Conservation (phyloP, 2,329 filamentous ascomycete genomes). For the Cladophialophora carrionii region DNA sequence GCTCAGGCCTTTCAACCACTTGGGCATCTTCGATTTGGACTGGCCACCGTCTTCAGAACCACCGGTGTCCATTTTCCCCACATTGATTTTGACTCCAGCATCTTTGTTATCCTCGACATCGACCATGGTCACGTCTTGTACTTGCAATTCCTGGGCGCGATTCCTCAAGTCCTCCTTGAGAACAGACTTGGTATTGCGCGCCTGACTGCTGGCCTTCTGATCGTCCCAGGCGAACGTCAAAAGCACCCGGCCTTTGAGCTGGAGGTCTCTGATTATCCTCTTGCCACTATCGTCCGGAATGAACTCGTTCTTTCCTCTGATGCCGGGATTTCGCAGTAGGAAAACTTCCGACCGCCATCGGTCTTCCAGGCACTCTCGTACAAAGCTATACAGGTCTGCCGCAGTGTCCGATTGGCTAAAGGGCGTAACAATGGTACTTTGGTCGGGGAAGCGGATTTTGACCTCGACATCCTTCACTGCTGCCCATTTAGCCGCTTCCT, state of each 20-base stretch:
- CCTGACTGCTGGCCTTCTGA: constrained; percentile 61
- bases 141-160: constrained; percentile 68
- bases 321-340: constrained; percentile 66
- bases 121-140: constrained; percentile 58
- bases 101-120: constrained; percentile 47
- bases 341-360: constrained; percentile 65
- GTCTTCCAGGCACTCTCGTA: constrained; percentile 69
- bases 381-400: constrained; percentile 71
- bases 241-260: constrained; percentile 70
- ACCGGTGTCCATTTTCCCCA: constrained; percentile 44
- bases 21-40: constrained; percentile 58
- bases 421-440: constrained; percentile 73
- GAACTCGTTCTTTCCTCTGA: constrained; percentile 53
- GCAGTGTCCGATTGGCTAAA: constrained; percentile 71
- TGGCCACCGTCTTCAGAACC: constrained; percentile 42
- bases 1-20: constrained; percentile 71
- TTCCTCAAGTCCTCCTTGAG: constrained; percentile 64
- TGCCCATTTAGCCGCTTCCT: constrained; percentile 67
- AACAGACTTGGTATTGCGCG: constrained; percentile 59
- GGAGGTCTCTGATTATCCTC: constrained; percentile 70
- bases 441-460: constrained; percentile 85
- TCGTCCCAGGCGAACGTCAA: constrained; percentile 74
- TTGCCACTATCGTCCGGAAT: constrained; percentile 41
- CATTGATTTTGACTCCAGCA: constrained; percentile 37
- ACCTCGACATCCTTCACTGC: constrained; percentile 70